A percentile compares a stretch with the other conserved stretches of the same genome.
phyloP scores from a whole-genome alignment of 2,329 filamentous ascomycete genomes.

The Pseudovirgaria hyperparasitica region DNA sequence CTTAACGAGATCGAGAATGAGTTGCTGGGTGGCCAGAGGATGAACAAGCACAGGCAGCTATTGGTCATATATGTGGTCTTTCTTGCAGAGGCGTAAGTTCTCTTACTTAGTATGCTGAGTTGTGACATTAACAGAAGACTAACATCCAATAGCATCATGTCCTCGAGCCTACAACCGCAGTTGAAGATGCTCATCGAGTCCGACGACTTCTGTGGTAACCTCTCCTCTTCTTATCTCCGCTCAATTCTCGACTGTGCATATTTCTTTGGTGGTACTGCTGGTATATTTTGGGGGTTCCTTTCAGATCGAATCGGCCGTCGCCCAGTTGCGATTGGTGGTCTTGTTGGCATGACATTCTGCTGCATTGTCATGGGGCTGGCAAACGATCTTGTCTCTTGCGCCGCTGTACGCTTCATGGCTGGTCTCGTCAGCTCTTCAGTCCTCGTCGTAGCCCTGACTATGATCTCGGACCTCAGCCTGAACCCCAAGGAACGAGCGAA shows the following conservation, averaged over 20 bases:
- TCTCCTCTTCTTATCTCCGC: constrained; percentile 32
- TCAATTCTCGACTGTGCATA: constrained; percentile 37
- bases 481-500: constrained; percentile 23
- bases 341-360: constrained; percentile 31
- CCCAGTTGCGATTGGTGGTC: constrained; percentile 30
- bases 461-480: constrained; percentile 33
- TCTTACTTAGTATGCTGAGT: too few relatives aligned
- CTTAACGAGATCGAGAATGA: constrained; percentile 14
- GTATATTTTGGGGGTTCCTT: constrained; percentile 32
- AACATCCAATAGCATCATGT: constrained; percentile 26
- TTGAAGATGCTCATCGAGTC: constrained; percentile 33
- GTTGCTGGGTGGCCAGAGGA: constrained; percentile 10
- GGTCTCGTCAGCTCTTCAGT: constrained; percentile 32
- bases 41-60: constrained; percentile 20
- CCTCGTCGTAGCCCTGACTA: constrained; percentile 31
- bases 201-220: constrained; percentile 30
- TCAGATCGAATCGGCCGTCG: constrained; percentile 31
- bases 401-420: constrained; percentile 29
- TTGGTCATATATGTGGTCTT: constrained; percentile 33
- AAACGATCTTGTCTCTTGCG: constrained; percentile 28
- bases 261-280: constrained; percentile 32
- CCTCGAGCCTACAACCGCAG: constrained; percentile 34
- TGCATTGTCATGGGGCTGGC: constrained; percentile 35
- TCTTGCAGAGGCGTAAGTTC: constrained; percentile 32
- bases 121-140: background rate